phyloP scores from a whole-genome alignment of 805 yeast species.

The Myxozyma lipomycoides region DNA sequence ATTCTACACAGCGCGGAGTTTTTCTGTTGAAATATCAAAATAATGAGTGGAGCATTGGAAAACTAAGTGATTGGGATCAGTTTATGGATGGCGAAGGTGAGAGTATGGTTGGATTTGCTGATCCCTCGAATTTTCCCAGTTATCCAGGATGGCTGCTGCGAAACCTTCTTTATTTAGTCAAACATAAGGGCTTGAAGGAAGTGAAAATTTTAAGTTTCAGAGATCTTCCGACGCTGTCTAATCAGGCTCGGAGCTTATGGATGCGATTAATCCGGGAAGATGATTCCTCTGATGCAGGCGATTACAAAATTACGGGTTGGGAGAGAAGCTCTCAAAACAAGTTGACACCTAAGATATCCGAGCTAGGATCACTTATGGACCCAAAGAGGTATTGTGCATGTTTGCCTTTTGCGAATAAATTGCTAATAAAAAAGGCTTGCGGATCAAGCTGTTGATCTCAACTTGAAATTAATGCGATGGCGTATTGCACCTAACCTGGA shows the following conservation, averaged over 20 bases:
- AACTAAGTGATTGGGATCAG: slow-evolving; percentile 25
- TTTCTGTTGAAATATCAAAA: slow-evolving; percentile 30
- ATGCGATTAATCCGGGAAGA: slow-evolving; percentile 24
- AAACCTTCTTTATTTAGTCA: slow-evolving; percentile 52
- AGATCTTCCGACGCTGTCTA: slow-evolving; percentile 24
- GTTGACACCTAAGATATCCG: slow-evolving; percentile 77
- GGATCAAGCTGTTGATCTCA: slow-evolving; percentile 87
- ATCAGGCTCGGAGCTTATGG: slow-evolving; percentile 32
- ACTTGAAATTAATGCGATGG: slow-evolving; percentile 94
- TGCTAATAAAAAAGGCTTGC: slow-evolving; percentile 48
- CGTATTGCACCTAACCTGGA: slow-evolving; percentile 80
- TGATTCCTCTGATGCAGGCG: slow-evolving; percentile 21
- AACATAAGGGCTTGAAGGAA: slow-evolving; percentile 36
- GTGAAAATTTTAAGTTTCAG: slow-evolving; percentile 45
- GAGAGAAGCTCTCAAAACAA: slow-evolving; percentile 65
- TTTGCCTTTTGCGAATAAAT: background rate
- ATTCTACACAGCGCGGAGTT: slow-evolving; percentile 11
- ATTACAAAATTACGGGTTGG: slow-evolving; percentile 72
- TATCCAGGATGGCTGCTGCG: slow-evolving; percentile 54
- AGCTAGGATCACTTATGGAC: slow-evolving; percentile 73
- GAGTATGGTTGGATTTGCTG: slow-evolving; percentile 41
- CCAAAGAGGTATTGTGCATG: slow-evolving; percentile 46
- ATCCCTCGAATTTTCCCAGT: slow-evolving; percentile 36
- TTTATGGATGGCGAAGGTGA: slow-evolving; percentile 18
- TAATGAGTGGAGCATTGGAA: slow-evolving; percentile 16